These are phyloP conservation scores for Ustilago tritici DNA, from an alignment of 1,284 basidiomycete species.

Conservation along the genomic window DNA sequence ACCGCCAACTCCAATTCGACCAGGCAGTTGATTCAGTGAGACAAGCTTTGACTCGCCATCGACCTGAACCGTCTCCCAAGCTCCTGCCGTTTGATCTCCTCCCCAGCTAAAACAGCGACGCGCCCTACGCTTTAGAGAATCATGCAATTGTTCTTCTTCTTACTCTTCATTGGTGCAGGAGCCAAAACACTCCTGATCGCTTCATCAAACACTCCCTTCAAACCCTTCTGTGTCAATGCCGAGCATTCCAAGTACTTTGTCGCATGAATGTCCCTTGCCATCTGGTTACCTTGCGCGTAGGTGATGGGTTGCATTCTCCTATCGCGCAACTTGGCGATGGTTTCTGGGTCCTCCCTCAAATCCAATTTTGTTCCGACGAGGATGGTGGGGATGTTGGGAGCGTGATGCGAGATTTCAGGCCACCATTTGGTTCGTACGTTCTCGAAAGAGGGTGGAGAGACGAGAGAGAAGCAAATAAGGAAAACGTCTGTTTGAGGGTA, in stretches of 20 bases:
- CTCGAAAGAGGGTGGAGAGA: constrained; percentile 96
- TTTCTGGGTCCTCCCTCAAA: constrained; percentile 91
- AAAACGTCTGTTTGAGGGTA: constrained; percentile 99
- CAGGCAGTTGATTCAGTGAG: neutral
- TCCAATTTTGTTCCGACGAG: constrained; percentile 98
- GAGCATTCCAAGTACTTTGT: constrained; percentile 94
- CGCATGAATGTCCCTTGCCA: constrained; percentile 93
- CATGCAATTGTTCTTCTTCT: constrained; percentile 67
- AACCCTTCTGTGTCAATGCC: constrained; percentile 92
- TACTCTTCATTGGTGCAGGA: constrained; percentile 63
- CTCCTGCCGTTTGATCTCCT: neutral
- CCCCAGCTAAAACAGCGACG: neutral
- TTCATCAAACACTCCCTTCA: constrained; percentile 69
- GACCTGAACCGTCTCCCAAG: neutral
- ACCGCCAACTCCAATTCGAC: neutral
- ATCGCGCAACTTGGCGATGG: constrained; percentile 91
- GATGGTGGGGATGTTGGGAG: constrained; percentile 89
- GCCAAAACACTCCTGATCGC: constrained; percentile 66
- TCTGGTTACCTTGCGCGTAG: constrained; percentile 87
- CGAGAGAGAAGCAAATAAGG: constrained; percentile 97
- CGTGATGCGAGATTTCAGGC: constrained; percentile 79
- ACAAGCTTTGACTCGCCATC: constrained; percentile 12
- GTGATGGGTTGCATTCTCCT: constrained; percentile 93
- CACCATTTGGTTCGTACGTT: constrained; percentile 92
- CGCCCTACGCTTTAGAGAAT: constrained; percentile 52